A percentile compares a stretch with the other conserved stretches of the same genome.
Conservation (phyloP, 108 stramenopile species). For the Aureococcus anophagefferens region DNA sequence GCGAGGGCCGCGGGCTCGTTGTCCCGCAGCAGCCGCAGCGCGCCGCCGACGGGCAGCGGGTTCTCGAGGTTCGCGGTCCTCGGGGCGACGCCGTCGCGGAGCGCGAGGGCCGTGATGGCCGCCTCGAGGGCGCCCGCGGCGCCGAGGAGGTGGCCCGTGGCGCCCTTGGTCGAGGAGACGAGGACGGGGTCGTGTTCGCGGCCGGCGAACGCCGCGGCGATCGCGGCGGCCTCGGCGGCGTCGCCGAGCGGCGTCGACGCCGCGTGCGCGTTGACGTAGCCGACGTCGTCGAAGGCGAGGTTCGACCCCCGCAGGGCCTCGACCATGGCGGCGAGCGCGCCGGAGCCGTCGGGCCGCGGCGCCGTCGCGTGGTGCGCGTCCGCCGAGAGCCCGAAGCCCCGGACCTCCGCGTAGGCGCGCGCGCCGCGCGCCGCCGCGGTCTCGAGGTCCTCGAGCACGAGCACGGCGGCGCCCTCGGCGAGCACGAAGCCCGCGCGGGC, state of each 20-base stretch:
- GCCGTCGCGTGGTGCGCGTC: slow-evolving; percentile 82
- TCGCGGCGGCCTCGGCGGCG: slow-evolving; percentile 68
- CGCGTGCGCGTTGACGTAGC: slow-evolving; percentile 92
- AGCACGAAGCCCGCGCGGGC: slow-evolving; percentile 82
- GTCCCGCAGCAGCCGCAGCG: not conserved
- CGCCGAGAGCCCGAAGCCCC: slow-evolving; percentile 34
- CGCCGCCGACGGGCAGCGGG: not conserved
- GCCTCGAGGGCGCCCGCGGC: slow-evolving; percentile 94
- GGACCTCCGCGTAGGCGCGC: slow-evolving; percentile 28
- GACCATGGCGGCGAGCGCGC: slow-evolving; percentile 69
- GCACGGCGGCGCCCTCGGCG: slow-evolving; percentile 79
- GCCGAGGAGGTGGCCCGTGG: slow-evolving; percentile 83
- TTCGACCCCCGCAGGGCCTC: slow-evolving; percentile 55
- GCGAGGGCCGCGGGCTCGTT: not conserved
- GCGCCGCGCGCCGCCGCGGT: slow-evolving; percentile 65
- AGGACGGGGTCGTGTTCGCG: slow-evolving; percentile 15
- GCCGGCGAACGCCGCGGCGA: slow-evolving; percentile 41
- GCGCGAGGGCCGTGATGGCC: slow-evolving; percentile 60
- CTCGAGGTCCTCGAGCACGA: slow-evolving; percentile 78
- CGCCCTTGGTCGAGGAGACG: slow-evolving; percentile 87
- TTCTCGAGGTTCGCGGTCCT: slow-evolving; percentile 68
- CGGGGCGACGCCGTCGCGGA: slow-evolving; percentile 57
- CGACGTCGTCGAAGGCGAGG: slow-evolving; percentile 38
- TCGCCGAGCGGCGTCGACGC: slow-evolving; percentile 91
- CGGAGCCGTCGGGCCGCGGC: slow-evolving; percentile 70